Base-by-base conservation (phyloP, 306 rosid species). In the Coriaria nepalensis region DNA sequence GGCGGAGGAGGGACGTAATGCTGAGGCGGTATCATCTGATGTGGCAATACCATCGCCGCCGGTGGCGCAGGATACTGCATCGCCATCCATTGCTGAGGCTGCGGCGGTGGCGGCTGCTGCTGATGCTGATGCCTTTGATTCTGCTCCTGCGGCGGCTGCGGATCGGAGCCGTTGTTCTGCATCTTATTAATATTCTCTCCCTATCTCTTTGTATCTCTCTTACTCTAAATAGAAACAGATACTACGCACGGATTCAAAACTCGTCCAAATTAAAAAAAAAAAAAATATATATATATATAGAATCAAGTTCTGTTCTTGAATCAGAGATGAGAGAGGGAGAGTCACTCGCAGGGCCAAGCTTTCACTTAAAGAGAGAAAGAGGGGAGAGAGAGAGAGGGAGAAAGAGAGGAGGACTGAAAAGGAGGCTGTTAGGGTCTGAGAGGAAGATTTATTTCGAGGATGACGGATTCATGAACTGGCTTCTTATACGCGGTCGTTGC, bases 21-120 rank as follows among this genome's bases (percentile, higher is more conserved):
- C 62, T 76, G 96, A 33, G 82, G 86, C 35, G 93, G 84, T 65
- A 87, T 60, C 94, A 87, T 78, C 61, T 74, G 96, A 33, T 78
- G 96, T 81, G 65, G 94, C 96, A 87, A 83, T 80, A 87, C 87
- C 96, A 87, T 75, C 4, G 94, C 85, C 37, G 94, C 65, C 42
- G 94, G 29, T 20, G 29, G 29, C 29, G 29, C 67, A 0, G 85
- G 96, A 43, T 80, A 87, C 68, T 80, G 96, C 87, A 87, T 73
- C 65, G 85, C 77, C 74, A 82, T 54, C 94, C 87, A 80, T 71
- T 52, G 78, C 49, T 49, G 93, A 13, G 69, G 79, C 41, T 54
- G 59, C 36, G 70, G 42, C 35, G 57, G 73, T 11, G 50, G 63
- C 38, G 59, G 39, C 12, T 63, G 60, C 43, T 47, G 71, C 46